Evolutionary conservation across 2,329 filamentous ascomycete genomes (phyloP), one percentile per base, ranked within the genome.

Genomic region (Cadophora sp.): DNA sequence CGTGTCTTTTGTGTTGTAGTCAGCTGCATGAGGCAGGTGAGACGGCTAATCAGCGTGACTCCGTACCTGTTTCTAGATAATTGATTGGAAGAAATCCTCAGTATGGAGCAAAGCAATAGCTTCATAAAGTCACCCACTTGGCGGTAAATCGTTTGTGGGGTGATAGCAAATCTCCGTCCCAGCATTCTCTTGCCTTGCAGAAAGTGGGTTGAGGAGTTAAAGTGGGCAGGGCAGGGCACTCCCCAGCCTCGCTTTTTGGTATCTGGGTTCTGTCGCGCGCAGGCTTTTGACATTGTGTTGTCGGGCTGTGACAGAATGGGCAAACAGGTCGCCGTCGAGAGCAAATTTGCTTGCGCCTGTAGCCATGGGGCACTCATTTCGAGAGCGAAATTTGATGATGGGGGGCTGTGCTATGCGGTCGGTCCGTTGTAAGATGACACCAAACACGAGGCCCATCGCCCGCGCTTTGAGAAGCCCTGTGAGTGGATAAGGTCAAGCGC

Each of bases 31-130:
- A 43, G 55, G 36, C 55, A 58, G 55, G 55, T 58, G 55, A 58
- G 55, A 58, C 20, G 55, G 55, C 20, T 39, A 58, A 39, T 43
- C 55, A 58, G 36, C 55, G 36, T 58, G 55, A 43, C 55, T 58
- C 36, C 55, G 20, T 43, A 18, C 9, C 20, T 43, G 33, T 58
- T 58, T 43, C 33, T 14, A 27, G 20, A 27, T 4, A n/a, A n/a
- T 9, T 41, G 9, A 58, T 43, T 43, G 14, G n/a, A 14, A 20
- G n/a, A 39, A 43, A 6, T 14, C 14, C 13, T 58, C 20, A 24
- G 20, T 16, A 41, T 5, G 20, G 20, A 18, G n/a, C n/a, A 22
- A 20, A 58, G 9, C 18, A 36, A 36, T 33, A 55, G 3, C 51
- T 14, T n/a, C n/a, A 22, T 39, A n/a, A 16, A 20, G 27, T 22